Evolutionary conservation across 23 red algal species (phyloP).

Genomic region (Gracilaria gracilis): DNA sequence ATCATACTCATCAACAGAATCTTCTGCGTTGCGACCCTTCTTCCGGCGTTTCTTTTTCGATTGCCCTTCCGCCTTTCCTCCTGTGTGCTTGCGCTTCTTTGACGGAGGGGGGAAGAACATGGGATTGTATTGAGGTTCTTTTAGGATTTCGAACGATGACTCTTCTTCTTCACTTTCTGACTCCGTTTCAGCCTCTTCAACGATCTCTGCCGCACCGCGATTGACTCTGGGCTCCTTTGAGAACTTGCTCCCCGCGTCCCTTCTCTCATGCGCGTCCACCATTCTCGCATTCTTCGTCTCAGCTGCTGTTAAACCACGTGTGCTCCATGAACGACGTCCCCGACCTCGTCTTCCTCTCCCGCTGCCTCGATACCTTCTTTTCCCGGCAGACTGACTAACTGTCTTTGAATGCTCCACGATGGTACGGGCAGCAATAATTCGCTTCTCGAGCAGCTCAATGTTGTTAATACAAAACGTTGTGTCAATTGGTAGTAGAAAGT

Average conservation of each 20-base stretch:
- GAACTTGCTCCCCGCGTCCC: no score
- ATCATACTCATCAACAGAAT: slow-evolving; percentile 22
- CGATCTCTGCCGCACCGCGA: no score
- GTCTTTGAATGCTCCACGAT: neutral
- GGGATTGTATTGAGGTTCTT: slow-evolving; percentile 32
- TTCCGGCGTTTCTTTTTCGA: slow-evolving; percentile 25
- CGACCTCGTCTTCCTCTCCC: slow-evolving; percentile 28
- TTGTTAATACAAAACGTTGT: slow-evolving; percentile 38
- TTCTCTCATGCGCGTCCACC: neutral
- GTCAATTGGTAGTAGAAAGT: slow-evolving; percentile 51
- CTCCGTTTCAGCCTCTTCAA: slow-evolving; percentile 30
- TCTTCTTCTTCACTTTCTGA: slow-evolving; percentile 40
- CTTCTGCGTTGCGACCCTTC: slow-evolving; percentile 13
- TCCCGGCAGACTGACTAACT: neutral
- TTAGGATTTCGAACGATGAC: slow-evolving; percentile 16
- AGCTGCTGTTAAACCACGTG: neutral
- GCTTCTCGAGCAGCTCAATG: slow-evolving; percentile 53
- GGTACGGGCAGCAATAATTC: slow-evolving; percentile 29
- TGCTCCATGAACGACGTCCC: neutral
- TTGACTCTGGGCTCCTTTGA: no score
- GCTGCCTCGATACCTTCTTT: slow-evolving; percentile 15
- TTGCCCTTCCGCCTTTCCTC: slow-evolving; percentile 15
- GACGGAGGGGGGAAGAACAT: slow-evolving; percentile 23
- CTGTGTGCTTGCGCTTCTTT: slow-evolving; percentile 27
- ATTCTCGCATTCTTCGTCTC: neutral